phyloP scores from a whole-genome alignment of 2,329 filamentous ascomycete species.

The Paecilomyces fulvus region DNA sequence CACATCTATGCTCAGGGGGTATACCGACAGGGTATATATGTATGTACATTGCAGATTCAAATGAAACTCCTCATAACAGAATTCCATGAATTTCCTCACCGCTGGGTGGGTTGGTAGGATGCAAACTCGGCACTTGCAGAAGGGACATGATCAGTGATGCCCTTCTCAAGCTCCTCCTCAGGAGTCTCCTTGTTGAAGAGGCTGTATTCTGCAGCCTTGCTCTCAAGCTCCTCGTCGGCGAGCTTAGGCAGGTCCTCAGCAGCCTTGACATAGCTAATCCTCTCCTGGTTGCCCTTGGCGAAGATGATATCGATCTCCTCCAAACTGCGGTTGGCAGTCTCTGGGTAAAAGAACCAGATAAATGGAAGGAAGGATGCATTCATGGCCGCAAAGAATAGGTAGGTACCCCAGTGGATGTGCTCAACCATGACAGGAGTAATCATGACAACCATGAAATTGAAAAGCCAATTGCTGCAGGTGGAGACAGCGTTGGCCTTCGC shows the following conservation, averaged over 20 bases:
- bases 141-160: not conserved
- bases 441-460: slow-evolving; percentile 49
- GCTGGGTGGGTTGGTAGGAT: not conserved
- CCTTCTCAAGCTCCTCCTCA: not conserved
- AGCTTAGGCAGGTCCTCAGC: slow-evolving; percentile 25
- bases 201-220: slow-evolving; percentile 23
- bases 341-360: slow-evolving; percentile 48
- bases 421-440: slow-evolving; percentile 37
- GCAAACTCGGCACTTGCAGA: not conserved
- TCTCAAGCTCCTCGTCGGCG: slow-evolving; percentile 25
- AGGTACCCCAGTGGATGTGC: slow-evolving; percentile 34
- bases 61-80: not conserved
- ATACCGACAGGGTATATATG: not conserved
- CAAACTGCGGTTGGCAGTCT: slow-evolving; percentile 37
- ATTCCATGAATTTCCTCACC: not conserved
- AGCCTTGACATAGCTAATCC: slow-evolving; percentile 31
- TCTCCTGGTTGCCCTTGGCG: slow-evolving; percentile 36
- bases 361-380: slow-evolving; percentile 42
- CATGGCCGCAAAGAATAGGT: slow-evolving; percentile 36
- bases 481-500: slow-evolving; percentile 62
- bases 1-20: not conserved
- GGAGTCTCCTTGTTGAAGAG: not conserved
- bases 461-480: slow-evolving; percentile 48
- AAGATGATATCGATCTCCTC: slow-evolving; percentile 40
- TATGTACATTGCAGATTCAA: not conserved